Evolutionary conservation across 768 basidiomycete genomes (phyloP), one percentile per base, ranked within the genome.

Genomic region (Tulasnella sp.): DNA sequence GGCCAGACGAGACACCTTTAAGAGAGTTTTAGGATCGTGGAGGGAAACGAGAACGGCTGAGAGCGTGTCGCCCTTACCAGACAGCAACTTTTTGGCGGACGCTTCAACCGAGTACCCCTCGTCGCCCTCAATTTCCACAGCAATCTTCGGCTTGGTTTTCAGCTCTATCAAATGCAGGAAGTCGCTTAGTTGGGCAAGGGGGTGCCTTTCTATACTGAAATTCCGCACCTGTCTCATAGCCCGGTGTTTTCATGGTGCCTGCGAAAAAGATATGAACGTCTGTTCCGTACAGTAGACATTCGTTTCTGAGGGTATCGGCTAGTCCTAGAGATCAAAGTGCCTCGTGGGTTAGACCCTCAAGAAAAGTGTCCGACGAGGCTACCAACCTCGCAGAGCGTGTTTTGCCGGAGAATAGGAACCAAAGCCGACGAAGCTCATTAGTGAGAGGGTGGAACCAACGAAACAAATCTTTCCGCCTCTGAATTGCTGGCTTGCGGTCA

Each of bases 261-360:
- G 96, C 94, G 83, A 93, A 91, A 83, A 89, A 94, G 64, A 93
- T 88, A 79, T 96, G 93, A 7, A 94, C 88, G 72, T 86, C 85
- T 80, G 94, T 92, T 71, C 86, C 88, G 81, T 96, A 94, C 8
- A 96, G 85, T 78, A 90, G 84, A 70, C 94, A 84, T 80, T 97
- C 96, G 34, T 89, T 91, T 9, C 91, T 90, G 17, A 97, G 86
- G 0, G 91, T 87, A 77, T 97, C 96, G 17, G 93, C 93, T 0
- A 97, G 88, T 17, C 91, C 94, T 95, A 80, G 9, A 36, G 31
- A 45, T 15, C 40, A 72, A 14, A 49, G 42, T 39, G 73, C 14
- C 7, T 76, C 22, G 31, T 58, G 39, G 45, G 3, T 17, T 1
- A 38, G 69, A 42, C 17, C n/a, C 12, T 38, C 17, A 72, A 68